These are phyloP conservation scores for Pseudisothecium myosuroides DNA, from an alignment of 225 moss, liverwort and hornwort species.

Conservation along the genomic window DNA sequence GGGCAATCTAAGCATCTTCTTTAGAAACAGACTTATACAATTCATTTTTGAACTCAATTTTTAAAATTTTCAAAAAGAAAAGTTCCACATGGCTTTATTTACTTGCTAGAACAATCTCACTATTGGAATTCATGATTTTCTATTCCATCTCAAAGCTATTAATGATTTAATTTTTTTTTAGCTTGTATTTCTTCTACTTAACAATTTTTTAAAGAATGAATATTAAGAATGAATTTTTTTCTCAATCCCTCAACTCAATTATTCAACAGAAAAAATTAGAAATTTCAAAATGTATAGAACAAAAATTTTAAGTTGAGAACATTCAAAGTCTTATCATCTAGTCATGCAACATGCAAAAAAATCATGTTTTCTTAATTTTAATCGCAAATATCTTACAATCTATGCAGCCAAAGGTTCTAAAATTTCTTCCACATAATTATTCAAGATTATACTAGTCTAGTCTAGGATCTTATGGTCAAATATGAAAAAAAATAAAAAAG, in stretches of 20 bases:
- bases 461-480: fast-evolving
- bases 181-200: neutral
- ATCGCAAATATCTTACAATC: neutral
- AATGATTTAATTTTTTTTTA: neutral
- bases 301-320: neutral
- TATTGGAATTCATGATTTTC: neutral
- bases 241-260: fast-evolving
- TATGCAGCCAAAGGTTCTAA: neutral
- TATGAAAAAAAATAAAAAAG: no score
- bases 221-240: neutral
- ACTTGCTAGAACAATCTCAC: neutral
- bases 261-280: neutral
- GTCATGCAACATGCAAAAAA: neutral
- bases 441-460: neutral
- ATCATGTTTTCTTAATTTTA: neutral
- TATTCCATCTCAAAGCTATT: neutral
- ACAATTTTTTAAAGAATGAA: neutral
- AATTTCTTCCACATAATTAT: neutral
- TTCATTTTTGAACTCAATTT: neutral
- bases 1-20: neutral
- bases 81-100: neutral
- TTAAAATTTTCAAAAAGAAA: neutral
- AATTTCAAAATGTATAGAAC: neutral
- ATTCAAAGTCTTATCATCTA: neutral
- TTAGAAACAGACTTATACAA: neutral